Conservation (phyloP, 1,284 basidiomycete species). For the Microbotryum saponariae region DNA sequence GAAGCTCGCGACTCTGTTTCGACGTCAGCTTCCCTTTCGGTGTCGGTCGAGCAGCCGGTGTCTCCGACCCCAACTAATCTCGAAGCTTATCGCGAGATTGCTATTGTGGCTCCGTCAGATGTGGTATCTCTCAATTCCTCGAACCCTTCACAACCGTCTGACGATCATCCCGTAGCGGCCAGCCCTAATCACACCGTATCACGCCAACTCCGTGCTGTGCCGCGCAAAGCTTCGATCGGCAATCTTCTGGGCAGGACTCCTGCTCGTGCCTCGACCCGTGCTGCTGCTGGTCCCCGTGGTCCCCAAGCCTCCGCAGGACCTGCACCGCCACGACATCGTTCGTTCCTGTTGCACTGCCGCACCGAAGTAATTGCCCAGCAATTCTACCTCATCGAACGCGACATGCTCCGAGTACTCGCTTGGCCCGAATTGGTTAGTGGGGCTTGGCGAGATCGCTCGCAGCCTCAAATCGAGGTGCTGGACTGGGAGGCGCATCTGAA, state of each 20-base stretch:
- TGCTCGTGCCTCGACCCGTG: background rate
- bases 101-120: no score
- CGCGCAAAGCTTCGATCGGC: slow-evolving; percentile 21
- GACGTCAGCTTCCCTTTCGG: no score
- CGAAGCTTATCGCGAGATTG: no score
- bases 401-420: slow-evolving; percentile 64
- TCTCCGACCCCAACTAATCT: no score
- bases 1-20: no score
- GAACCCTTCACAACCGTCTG: background rate
- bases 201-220: background rate
- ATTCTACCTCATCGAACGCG: slow-evolving; percentile 78
- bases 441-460: slow-evolving; percentile 49
- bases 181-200: background rate
- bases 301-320: background rate
- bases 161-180: background rate
- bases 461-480: slow-evolving; percentile 53
- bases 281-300: background rate
- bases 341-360: slow-evolving; percentile 54
- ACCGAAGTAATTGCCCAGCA: slow-evolving; percentile 64
- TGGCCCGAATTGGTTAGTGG: slow-evolving; percentile 41
- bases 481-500: slow-evolving; percentile 78
- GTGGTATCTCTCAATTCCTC: background rate
- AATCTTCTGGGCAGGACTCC: slow-evolving; percentile 8
- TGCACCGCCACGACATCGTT: slow-evolving; percentile 46
- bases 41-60: no score